Percentiles rank a stretch among this genome's conserved stretches.
These are phyloP conservation scores for Yarrowia sp. DNA, from an alignment of 805 yeast genomes.

Conservation along the genomic window DNA sequence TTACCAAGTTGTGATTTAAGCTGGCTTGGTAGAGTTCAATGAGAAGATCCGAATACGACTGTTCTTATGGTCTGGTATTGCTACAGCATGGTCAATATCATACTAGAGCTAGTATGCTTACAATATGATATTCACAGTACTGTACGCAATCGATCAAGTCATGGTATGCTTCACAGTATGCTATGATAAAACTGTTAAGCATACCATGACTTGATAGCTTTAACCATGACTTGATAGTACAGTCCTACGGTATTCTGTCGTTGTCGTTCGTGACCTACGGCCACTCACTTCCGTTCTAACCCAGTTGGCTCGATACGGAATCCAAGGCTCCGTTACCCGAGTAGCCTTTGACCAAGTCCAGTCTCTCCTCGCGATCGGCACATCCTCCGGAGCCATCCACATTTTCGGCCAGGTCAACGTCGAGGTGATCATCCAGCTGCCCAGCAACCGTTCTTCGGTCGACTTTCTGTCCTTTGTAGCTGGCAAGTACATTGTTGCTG, in stretches of 20 bases:
- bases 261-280: background rate
- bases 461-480: slow-evolving; percentile 62
- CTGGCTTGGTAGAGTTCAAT: too few species aligned
- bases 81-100: too few species aligned
- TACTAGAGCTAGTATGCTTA: too few species aligned
- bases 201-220: too few species aligned
- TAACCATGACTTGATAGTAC: too few species aligned
- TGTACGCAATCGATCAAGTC: too few species aligned
- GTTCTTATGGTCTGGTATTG: too few species aligned
- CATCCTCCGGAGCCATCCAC: slow-evolving; percentile 64
- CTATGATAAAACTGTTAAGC: too few species aligned
- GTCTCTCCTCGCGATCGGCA: slow-evolving; percentile 75
- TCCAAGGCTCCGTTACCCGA: slow-evolving; percentile 61
- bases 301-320: slow-evolving; percentile 48
- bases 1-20: too few species aligned
- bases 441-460: slow-evolving; percentile 37
- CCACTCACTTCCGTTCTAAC: background rate
- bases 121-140: too few species aligned
- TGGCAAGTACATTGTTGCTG: slow-evolving; percentile 74
- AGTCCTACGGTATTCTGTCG: background rate
- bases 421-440: slow-evolving; percentile 58
- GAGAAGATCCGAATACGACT: too few species aligned
- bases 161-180: too few species aligned
- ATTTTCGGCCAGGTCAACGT: slow-evolving; percentile 84
- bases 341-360: slow-evolving; percentile 86